A percentile compares a stretch with the other conserved stretches of the same genome.
phyloP scores from a whole-genome alignment of 371 early-diverging fungal species.

The Rhizopus stolonifer region DNA sequence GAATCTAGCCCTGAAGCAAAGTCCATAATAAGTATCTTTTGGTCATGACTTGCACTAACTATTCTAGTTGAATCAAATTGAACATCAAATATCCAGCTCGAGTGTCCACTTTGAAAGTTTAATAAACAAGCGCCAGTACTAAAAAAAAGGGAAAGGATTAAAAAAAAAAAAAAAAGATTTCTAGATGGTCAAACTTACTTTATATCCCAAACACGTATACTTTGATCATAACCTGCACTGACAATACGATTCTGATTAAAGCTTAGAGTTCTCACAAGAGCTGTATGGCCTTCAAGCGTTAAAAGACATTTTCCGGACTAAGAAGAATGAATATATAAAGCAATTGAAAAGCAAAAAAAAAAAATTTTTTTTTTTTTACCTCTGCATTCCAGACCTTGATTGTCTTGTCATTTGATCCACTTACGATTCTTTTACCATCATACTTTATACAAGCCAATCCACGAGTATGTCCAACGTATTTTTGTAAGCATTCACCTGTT shows the following conservation, averaged over 20 bases:
- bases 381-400: constrained; percentile 94
- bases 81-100: constrained; percentile 95
- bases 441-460: constrained; percentile 95
- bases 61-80: constrained; percentile 81
- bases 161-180: no score
- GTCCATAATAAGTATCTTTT: constrained; percentile 80
- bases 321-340: not conserved
- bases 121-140: constrained; percentile 45
- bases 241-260: constrained; percentile 58
- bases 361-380: constrained; percentile 10
- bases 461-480: constrained; percentile 72
- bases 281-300: constrained; percentile 78
- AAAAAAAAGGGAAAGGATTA: no score
- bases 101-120: constrained; percentile 74
- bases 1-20: constrained; percentile 65
- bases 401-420: constrained; percentile 94
- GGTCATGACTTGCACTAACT: constrained; percentile 81
- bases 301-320: constrained; percentile 72
- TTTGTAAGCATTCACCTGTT: constrained; percentile 66
- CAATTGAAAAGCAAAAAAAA: not conserved
- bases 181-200: constrained; percentile 27
- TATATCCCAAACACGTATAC: constrained; percentile 94
- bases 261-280: constrained; percentile 90
- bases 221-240: constrained; percentile 84
- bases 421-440: constrained; percentile 85